Conservation (phyloP, 2,329 filamentous ascomycete species). For the Diaporthe sp. region DNA sequence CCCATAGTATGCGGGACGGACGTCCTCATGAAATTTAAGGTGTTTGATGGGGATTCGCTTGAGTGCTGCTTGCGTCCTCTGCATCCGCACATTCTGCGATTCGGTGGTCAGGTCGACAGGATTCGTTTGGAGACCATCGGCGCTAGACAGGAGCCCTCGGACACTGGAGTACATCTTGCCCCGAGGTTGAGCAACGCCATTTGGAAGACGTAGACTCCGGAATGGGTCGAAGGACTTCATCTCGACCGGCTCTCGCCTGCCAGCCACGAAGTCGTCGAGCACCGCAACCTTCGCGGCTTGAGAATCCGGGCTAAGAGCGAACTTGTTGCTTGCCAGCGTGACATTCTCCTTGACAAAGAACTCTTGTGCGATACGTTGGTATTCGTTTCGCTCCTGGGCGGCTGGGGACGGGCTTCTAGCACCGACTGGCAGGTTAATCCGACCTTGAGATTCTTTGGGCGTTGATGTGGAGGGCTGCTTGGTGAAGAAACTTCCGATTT, state of each 20-base stretch:
- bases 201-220: slow-evolving; percentile 61
- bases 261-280: slow-evolving; percentile 66
- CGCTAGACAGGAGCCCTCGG: slow-evolving; percentile 70
- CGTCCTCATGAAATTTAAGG: slow-evolving; percentile 73
- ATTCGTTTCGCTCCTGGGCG: slow-evolving; percentile 59
- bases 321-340: slow-evolving; percentile 73
- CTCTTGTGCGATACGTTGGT: slow-evolving; percentile 80
- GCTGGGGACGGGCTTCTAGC: slow-evolving; percentile 40
- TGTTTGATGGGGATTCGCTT: slow-evolving; percentile 73
- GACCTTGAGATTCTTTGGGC: slow-evolving; percentile 55
- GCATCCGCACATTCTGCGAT: slow-evolving; percentile 55
- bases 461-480: slow-evolving; percentile 51
- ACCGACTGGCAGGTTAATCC: slow-evolving; percentile 41
- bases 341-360: slow-evolving; percentile 85
- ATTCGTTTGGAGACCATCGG: slow-evolving; percentile 57
- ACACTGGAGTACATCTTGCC: slow-evolving; percentile 67
- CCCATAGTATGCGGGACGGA: slow-evolving; percentile 79
- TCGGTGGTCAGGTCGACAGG: slow-evolving; percentile 54
- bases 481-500: slow-evolving; percentile 61
- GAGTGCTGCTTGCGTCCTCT: slow-evolving; percentile 57
- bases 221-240: slow-evolving; percentile 59
- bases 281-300: slow-evolving; percentile 63
- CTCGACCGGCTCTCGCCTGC: slow-evolving; percentile 61
- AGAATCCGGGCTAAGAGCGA: slow-evolving; percentile 70
- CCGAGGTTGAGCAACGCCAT: slow-evolving; percentile 52